Conservation (phyloP, 1,284 basidiomycete species). For the Rugiboletus extremiorientalis region DNA sequence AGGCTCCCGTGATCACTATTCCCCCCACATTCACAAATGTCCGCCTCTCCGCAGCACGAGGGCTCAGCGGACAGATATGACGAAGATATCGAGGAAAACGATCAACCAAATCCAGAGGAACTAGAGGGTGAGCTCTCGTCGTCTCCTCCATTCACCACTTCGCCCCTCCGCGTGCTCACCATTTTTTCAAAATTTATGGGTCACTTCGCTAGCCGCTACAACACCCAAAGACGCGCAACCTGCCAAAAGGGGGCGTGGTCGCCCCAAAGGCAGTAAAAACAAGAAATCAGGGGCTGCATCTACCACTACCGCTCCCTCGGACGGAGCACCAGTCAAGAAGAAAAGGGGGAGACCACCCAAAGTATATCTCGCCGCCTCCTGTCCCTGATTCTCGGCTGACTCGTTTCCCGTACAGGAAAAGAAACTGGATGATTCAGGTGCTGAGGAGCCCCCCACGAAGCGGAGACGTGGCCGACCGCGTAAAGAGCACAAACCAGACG, state of each 20-base stretch:
- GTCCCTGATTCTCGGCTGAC: conserved; percentile 31
- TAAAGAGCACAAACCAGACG: conserved; percentile 55
- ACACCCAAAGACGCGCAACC: conserved; percentile 35
- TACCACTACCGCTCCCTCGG: conserved; percentile 38
- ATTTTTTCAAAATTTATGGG: conserved; percentile 25
- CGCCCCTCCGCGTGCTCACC: conserved; percentile 6
- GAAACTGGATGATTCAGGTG: conserved; percentile 47
- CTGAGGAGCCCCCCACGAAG: conserved; percentile 54
- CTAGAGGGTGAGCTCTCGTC: conserved; percentile 34
- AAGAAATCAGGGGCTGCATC: conserved; percentile 56
- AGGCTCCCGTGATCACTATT: conserved; percentile 31
- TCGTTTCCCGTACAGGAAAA: conserved; percentile 45
- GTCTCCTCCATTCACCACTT: conserved; percentile 4
- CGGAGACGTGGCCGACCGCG: conserved; percentile 73
- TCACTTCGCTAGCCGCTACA: conserved; percentile 17
- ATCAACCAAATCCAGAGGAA: conserved; percentile 34
- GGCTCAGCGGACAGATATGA: conserved; percentile 40
- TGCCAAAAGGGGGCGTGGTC: conserved; percentile 70
- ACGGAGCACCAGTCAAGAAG: conserved; percentile 47
- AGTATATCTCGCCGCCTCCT: conserved; percentile 42
- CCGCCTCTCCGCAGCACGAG: conserved; percentile 43
- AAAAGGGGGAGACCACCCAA: conserved; percentile 75
- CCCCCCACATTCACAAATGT: conserved; percentile 37
- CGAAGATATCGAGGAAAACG: conserved; percentile 47
- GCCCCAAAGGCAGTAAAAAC: conserved; percentile 82